Evolutionary conservation across 1,284 basidiomycete genomes (phyloP).

Genomic region (Heimioporus retisporus): DNA sequence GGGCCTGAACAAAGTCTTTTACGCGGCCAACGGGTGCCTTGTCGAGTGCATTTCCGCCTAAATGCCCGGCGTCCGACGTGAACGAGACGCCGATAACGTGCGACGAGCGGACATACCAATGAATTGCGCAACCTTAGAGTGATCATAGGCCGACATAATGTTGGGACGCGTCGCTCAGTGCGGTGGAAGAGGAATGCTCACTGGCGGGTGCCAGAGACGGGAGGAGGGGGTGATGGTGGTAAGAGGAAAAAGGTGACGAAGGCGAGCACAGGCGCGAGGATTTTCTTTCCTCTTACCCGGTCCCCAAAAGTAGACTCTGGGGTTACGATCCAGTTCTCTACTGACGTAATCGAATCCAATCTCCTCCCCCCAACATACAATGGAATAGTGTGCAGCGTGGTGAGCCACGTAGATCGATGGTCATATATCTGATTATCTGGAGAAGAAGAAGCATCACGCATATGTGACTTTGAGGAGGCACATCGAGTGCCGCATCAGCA

Average conservation of each 20-base stretch:
- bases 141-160: slow-evolving; percentile 77
- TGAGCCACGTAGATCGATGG: slow-evolving; percentile 23
- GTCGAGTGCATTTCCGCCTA: slow-evolving; percentile 95
- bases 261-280: slow-evolving; percentile 13
- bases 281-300: slow-evolving; percentile 31
- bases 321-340: slow-evolving; percentile 31
- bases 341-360: not conserved
- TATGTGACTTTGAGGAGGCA: slow-evolving; percentile 31
- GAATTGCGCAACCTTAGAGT: slow-evolving; percentile 86
- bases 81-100: slow-evolving; percentile 26
- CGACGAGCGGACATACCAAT: slow-evolving; percentile 67
- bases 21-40: slow-evolving; percentile 85
- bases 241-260: slow-evolving; percentile 19
- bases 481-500: slow-evolving; percentile 27
- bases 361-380: not conserved
- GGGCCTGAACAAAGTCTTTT: slow-evolving; percentile 91
- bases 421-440: slow-evolving; percentile 22
- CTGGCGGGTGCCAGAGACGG: slow-evolving; percentile 2
- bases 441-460: slow-evolving; percentile 19
- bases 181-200: not conserved
- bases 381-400: slow-evolving; percentile 25
- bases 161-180: no score
- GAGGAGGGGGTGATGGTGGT: slow-evolving; percentile 26
- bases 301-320: slow-evolving; percentile 44
- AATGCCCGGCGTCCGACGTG: slow-evolving; percentile 18